Conservation (phyloP, 345 rosid genomes). For the Capsella bursapastoris region DNA sequence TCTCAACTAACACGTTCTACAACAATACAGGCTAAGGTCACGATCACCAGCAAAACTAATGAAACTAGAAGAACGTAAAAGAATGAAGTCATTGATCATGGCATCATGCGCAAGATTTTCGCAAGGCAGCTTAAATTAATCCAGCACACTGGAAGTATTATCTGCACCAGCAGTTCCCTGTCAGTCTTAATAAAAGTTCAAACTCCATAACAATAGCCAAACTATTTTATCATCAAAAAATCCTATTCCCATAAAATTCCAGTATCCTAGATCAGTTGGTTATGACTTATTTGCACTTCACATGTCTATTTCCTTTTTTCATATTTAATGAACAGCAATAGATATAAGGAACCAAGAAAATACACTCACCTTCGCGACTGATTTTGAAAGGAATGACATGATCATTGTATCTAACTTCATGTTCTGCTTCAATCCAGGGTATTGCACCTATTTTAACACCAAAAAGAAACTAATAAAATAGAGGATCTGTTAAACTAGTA, state of each 20-base stretch:
- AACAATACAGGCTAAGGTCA: conserved; percentile 14
- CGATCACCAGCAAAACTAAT: conserved; percentile 12
- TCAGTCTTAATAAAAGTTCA: not conserved
- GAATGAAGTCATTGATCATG: not conserved
- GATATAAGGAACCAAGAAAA: not conserved
- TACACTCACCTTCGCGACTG: conserved; percentile 59
- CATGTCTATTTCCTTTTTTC: conserved; percentile 6
- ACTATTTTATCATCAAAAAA: not conserved
- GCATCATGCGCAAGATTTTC: not conserved
- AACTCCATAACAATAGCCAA: conserved; percentile 10
- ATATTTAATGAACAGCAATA: conserved; percentile 1
- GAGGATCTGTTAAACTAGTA: not conserved
- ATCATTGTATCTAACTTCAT: conserved; percentile 75
- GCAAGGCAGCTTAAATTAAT: not conserved
- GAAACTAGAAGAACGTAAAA: not conserved
- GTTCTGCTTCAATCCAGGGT: conserved; percentile 76
- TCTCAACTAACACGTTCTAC: conserved; percentile 13
- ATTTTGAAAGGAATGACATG: conserved; percentile 78
- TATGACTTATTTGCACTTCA: not conserved
- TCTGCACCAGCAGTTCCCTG: not conserved
- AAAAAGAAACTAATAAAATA: not conserved
- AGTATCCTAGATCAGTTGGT: conserved; percentile 4
- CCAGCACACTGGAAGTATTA: not conserved
- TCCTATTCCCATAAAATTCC: not conserved
- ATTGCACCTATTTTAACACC: conserved; percentile 66